phyloP scores from a whole-genome alignment of 2,329 filamentous ascomycete genomes.

The Fusarium piperis region DNA sequence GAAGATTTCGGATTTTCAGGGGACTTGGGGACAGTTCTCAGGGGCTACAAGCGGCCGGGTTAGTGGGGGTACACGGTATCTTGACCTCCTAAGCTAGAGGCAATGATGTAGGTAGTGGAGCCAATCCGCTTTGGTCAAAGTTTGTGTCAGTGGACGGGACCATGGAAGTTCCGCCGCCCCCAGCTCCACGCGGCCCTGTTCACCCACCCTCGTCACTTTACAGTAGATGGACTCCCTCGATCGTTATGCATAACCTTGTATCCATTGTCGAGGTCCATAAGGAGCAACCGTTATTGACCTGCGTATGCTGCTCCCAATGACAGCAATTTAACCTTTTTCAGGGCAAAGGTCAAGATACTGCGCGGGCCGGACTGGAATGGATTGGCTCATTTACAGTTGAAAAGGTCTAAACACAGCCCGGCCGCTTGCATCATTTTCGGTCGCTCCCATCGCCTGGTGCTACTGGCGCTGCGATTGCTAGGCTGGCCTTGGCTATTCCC shows the following conservation, averaged over 20 bases:
- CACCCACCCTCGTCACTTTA: neutral
- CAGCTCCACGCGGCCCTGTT: slow-evolving; percentile 21
- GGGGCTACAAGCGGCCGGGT: slow-evolving; percentile 6
- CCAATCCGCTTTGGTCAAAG: slow-evolving; percentile 18
- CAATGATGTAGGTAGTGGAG: neutral
- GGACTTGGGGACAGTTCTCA: slow-evolving; percentile 24
- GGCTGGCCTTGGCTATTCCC: slow-evolving; percentile 16
- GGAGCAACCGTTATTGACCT: neutral
- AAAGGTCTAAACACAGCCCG: neutral
- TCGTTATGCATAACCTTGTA: slow-evolving; percentile 3
- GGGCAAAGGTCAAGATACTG: neutral
- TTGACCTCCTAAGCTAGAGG: slow-evolving; percentile 1
- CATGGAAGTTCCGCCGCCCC: neutral
- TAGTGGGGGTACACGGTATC: slow-evolving; percentile 13
- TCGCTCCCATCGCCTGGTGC: neutral
- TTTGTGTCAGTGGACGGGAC: slow-evolving; percentile 12
- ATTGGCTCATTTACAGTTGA: slow-evolving; percentile 5
- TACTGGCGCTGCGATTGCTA: slow-evolving; percentile 3
- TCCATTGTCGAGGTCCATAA: neutral
- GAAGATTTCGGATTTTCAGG: slow-evolving; percentile 27
- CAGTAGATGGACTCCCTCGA: neutral
- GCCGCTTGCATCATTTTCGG: slow-evolving; percentile 31
- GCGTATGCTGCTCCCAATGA: neutral
- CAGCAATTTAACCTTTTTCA: neutral
- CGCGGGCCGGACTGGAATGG: slow-evolving; percentile 19